A percentile compares a stretch with the other conserved stretches of the same genome.
phyloP scores from a whole-genome alignment of 768 basidiomycete genomes.

The Lepiota subincarnata region DNA sequence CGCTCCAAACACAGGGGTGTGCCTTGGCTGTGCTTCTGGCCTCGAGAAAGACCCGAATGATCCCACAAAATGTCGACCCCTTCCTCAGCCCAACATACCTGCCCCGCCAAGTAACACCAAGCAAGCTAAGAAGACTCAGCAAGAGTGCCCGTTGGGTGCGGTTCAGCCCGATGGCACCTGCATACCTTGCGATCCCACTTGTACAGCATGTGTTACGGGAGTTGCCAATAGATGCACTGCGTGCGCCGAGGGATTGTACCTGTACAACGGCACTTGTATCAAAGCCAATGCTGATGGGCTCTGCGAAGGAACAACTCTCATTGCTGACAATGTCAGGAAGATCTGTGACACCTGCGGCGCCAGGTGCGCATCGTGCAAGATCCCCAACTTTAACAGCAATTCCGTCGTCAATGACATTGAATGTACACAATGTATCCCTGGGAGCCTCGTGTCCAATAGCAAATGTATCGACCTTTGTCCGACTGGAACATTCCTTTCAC shows the following conservation, averaged over 20 bases:
- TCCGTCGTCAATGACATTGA: constrained; percentile 64
- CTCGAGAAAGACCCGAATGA: constrained; percentile 63
- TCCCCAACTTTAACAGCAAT: constrained; percentile 61
- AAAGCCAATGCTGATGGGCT: constrained; percentile 60
- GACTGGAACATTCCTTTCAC: constrained; percentile 64
- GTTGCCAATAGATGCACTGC: constrained; percentile 65
- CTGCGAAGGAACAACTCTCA: constrained; percentile 59
- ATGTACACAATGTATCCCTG: constrained; percentile 76
- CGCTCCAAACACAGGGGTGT: constrained; percentile 59
- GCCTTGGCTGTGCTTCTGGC: constrained; percentile 63
- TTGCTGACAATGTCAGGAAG: constrained; percentile 79
- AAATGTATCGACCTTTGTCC: constrained; percentile 70
- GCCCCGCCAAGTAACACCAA: constrained; percentile 16
- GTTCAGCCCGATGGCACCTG: constrained; percentile 55
- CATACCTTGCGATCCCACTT: constrained; percentile 54
- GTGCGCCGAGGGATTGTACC: constrained; percentile 58
- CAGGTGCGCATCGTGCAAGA: constrained; percentile 72
- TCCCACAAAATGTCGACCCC: constrained; percentile 58
- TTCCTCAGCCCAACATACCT: too few species aligned
- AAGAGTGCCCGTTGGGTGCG: constrained; percentile 58
- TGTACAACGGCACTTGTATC: constrained; percentile 66
- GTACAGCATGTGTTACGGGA: constrained; percentile 62
- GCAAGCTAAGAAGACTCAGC: constrained; percentile 48
- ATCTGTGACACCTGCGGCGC: constrained; percentile 80
- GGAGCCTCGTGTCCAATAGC: constrained; percentile 69